Conservation (phyloP, 2,329 filamentous ascomycete genomes). For the Cryphonectria nitschkei region DNA sequence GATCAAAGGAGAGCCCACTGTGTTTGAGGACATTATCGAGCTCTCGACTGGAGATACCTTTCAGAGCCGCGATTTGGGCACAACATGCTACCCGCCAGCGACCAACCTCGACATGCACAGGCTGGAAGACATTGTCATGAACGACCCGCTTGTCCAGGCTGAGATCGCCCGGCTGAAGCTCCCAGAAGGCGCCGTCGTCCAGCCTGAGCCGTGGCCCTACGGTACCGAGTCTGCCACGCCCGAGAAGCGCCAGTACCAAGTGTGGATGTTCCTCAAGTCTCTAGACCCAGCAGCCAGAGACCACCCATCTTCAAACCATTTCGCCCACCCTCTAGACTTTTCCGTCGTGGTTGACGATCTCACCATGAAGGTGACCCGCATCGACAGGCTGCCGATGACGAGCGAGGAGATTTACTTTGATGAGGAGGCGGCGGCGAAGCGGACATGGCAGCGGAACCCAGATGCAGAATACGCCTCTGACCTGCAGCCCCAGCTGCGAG, state of each 20-base stretch:
- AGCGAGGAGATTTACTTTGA: constrained; percentile 37
- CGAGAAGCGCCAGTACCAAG: constrained; percentile 17
- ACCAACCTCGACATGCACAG: constrained; percentile 26
- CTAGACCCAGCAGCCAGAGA: constrained; percentile 4
- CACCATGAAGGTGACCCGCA: constrained; percentile 49
- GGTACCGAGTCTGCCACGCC: constrained; percentile 7
- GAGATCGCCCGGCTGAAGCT: constrained; percentile 19
- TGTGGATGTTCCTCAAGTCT: constrained; percentile 17
- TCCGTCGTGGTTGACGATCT: constrained; percentile 51
- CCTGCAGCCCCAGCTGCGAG: constrained; percentile 14
- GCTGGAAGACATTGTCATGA: constrained; percentile 17
- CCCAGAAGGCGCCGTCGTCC: constrained; percentile 17
- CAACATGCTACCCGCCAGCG: constrained; percentile 19
- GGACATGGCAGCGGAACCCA: constrained; percentile 42
- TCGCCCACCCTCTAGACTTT: constrained; percentile 59
- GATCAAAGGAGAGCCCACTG: constrained; percentile 17
- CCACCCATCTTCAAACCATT: constrained; percentile 54
- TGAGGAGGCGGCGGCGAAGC: constrained; percentile 30
- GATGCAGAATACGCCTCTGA: constrained; percentile 54
- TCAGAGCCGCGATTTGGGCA: constrained; percentile 15
- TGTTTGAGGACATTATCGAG: constrained; percentile 20
- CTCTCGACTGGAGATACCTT: constrained; percentile 13
- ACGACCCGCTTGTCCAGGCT: constrained; percentile 15
- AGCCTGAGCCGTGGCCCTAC: constrained; percentile 22
- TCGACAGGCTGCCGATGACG: constrained; percentile 41